Base-by-base conservation (phyloP, 1,284 basidiomycete species). In the Boletellus sp. region DNA sequence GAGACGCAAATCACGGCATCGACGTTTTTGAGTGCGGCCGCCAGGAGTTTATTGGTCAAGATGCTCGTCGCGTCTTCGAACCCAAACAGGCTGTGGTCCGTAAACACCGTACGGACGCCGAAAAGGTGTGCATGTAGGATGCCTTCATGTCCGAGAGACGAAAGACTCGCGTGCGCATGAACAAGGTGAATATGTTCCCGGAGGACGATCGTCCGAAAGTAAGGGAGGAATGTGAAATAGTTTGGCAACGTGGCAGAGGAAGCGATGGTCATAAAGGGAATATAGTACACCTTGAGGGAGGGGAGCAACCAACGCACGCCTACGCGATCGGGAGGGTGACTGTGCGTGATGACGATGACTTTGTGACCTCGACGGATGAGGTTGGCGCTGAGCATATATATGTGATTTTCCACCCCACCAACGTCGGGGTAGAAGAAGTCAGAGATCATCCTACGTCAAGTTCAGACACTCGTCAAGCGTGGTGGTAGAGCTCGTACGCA, bases 391-490 rank as follows among this genome's bases (percentile, higher is more conserved):
- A 97, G 76, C 80, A 90, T 91, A 70, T 93, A 97, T 41, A 98
- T 94, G 68, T 98, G 94, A 52, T 85, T 94, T 68, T 99, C 96
- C 20, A 99, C 94, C 9, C 96, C 96, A 20, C 96, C 96, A 3
- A 96, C 87, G 52, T 84, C 80, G 0, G 95, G 95, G 62, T 91
- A 86, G 72, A 98, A 99, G 73, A 98, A 99, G 69, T 99, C 95
- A 39, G 86, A 92, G 38, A 98, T 82, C 90, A 99, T 94, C 21
- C 91, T 94, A 19, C 2, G 39, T 9, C 2, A 22, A 17, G 3
- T 37, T 52, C 33, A 50, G 53, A 17, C 4, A 22, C 5, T 14
- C n/a, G 16, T 16, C 19, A 10, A 29, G 27, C 20, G 37, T 50
- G 33, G 6, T 8, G 26, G 9, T 17, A 10, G 14, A 22, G 25